phyloP scores from a whole-genome alignment of 805 yeast species.

The Naumovozyma dairenensis region DNA sequence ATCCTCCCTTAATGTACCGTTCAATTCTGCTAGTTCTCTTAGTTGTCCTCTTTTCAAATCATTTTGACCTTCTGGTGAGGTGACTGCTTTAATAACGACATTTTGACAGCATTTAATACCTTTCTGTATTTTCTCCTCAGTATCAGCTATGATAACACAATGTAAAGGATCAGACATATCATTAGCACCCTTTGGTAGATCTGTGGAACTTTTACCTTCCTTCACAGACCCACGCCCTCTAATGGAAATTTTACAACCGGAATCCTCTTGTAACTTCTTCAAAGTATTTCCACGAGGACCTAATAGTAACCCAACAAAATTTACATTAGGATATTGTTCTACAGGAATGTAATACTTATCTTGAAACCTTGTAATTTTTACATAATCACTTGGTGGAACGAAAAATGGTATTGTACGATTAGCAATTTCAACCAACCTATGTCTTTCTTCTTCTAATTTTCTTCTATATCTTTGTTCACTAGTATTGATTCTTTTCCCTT shows the following conservation, averaged over 20 bases:
- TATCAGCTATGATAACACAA: slow-evolving; percentile 76
- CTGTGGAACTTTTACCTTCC: slow-evolving; percentile 62
- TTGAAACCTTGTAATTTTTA: slow-evolving; percentile 56
- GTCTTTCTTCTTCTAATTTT: slow-evolving; percentile 68
- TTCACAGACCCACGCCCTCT: slow-evolving; percentile 95
- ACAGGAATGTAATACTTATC: slow-evolving; percentile 84
- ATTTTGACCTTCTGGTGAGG: slow-evolving; percentile 88
- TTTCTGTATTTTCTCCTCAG: slow-evolving; percentile 61
- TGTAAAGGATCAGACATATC: slow-evolving; percentile 77
- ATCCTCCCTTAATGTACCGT: slow-evolving; percentile 88
- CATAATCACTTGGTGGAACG: slow-evolving; percentile 70
- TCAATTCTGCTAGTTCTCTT: slow-evolving; percentile 82
- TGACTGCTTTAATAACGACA: slow-evolving; percentile 72
- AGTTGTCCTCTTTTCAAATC: slow-evolving; percentile 84
- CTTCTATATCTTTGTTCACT: slow-evolving; percentile 57
- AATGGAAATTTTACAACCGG: slow-evolving; percentile 84
- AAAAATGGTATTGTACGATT: slow-evolving; percentile 63
- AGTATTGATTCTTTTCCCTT: slow-evolving; percentile 81
- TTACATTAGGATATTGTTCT: slow-evolving; percentile 79
- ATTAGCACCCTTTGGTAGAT: slow-evolving; percentile 38
- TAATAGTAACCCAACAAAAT: slow-evolving; percentile 79
- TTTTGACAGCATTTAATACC: slow-evolving; percentile 69
- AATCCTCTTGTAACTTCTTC: slow-evolving; percentile 65
- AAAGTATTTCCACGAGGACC: slow-evolving; percentile 96
- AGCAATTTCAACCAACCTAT: slow-evolving; percentile 66